phyloP scores from a whole-genome alignment of 202 grass and related monocot genomes.

The Alloteropsis angusta region DNA sequence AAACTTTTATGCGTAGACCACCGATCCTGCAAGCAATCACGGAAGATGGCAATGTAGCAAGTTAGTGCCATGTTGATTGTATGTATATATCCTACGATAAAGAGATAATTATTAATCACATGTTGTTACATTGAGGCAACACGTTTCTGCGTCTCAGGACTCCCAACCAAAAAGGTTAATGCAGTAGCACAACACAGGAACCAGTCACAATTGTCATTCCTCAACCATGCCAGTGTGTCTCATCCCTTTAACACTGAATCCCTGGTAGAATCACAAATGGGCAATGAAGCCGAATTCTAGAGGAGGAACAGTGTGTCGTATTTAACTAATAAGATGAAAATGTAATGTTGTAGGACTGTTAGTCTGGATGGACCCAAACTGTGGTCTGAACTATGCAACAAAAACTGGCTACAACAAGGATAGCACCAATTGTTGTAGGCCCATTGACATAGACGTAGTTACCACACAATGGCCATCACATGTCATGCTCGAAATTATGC shows the following conservation, averaged over 20 bases:
- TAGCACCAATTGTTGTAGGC: neutral
- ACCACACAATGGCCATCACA: neutral
- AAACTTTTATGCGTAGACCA: neutral
- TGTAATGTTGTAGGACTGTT: neutral
- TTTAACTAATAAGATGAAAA: neutral
- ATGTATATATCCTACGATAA: neutral
- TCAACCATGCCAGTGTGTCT: neutral
- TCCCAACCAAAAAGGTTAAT: neutral
- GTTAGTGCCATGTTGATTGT: slow-evolving; percentile 1
- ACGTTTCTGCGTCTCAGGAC: neutral
- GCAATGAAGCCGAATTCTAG: neutral
- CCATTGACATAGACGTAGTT: neutral
- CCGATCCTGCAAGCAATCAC: neutral
- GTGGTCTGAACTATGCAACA: no score
- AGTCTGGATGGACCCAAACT: neutral
- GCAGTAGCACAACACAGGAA: neutral
- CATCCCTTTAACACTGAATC: neutral
- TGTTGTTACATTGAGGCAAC: neutral
- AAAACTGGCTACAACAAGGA: no score
- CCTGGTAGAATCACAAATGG: neutral
- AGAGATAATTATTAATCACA: neutral
- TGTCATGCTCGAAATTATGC: neutral
- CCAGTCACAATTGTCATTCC: neutral
- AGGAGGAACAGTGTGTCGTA: neutral
- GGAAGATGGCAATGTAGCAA: neutral